Percentiles rank a stretch among this genome's conserved stretches.
These are phyloP conservation scores for Paradendryphiella salina DNA, from an alignment of 2,329 filamentous ascomycete species.

Conservation along the genomic window DNA sequence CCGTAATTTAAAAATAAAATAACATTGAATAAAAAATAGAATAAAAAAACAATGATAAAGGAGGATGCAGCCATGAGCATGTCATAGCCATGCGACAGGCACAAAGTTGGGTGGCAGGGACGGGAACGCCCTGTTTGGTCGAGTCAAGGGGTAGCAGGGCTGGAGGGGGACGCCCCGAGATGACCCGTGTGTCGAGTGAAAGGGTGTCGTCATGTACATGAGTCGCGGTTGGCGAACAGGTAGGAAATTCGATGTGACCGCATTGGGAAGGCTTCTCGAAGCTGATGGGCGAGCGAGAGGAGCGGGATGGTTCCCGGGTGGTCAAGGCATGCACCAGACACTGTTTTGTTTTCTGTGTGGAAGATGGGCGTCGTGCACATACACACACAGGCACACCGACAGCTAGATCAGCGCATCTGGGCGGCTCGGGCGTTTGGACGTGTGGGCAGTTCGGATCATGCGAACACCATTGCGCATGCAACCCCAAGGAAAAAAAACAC, in stretches of 20 bases:
- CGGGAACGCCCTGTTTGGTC: constrained; percentile 1
- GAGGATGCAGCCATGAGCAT: constrained; percentile 1
- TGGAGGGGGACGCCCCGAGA: not conserved
- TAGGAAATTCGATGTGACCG: constrained; percentile 15
- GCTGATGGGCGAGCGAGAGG: not conserved
- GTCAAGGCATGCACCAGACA: not conserved
- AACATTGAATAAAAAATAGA: not conserved
- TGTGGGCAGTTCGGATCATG: constrained; percentile 31
- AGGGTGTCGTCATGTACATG: constrained; percentile 20
- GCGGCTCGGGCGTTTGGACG: constrained; percentile 28
- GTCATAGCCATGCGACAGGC: not conserved
- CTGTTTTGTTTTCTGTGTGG: not conserved
- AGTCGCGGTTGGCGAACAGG: constrained; percentile 30
- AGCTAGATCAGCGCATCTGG: not conserved
- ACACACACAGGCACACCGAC: not conserved
- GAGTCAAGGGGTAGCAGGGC: not conserved
- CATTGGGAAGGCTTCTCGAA: constrained; percentile 32
- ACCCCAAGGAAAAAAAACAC: constrained; percentile 15
- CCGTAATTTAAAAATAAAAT: not conserved
- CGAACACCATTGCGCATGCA: constrained; percentile 14
- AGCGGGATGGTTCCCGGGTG: constrained; percentile 1
- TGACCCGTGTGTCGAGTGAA: constrained; percentile 18
- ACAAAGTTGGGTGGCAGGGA: not conserved
- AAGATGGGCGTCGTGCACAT: not conserved
- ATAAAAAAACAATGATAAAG: not conserved